Evolutionary conservation across 202 grass and related monocot genomes (phyloP).

Genomic region (Carex arenaria): DNA sequence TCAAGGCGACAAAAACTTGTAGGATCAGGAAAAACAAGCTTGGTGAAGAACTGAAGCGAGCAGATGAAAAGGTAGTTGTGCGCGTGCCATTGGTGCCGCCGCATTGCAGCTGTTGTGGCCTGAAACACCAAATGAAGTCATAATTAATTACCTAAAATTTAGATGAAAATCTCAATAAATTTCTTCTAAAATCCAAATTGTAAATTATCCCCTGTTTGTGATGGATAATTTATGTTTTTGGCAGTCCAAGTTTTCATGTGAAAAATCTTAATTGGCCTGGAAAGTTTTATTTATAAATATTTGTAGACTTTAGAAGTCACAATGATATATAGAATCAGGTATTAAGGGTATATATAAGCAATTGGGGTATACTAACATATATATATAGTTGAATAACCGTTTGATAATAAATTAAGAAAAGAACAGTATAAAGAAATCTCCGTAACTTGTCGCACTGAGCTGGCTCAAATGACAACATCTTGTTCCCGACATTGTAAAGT

Average conservation of each 20-base stretch:
- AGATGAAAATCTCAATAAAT: background rate
- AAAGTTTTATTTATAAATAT: background rate
- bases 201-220: background rate
- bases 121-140: conserved; percentile 12
- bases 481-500: conserved; percentile 51
- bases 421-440: background rate
- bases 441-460: conserved; percentile 36
- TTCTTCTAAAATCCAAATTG: background rate
- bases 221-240: background rate
- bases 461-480: conserved; percentile 50
- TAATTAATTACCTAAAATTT: background rate
- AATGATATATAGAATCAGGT: background rate
- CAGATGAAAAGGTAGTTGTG: background rate
- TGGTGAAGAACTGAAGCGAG: background rate
- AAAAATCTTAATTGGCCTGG: background rate
- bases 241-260: background rate
- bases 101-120: background rate
- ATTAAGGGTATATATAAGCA: too few relatives aligned
- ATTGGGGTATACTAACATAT: background rate
- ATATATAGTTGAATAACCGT: background rate
- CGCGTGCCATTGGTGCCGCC: background rate
- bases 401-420: background rate
- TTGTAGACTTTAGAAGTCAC: background rate
- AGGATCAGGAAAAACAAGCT: background rate
- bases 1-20: background rate